Percentiles rank a stretch among this genome's conserved stretches.
These are phyloP conservation scores for Trematosphaeria pertusa DNA, from an alignment of 2,329 filamentous ascomycete genomes.

Conservation along the genomic window DNA sequence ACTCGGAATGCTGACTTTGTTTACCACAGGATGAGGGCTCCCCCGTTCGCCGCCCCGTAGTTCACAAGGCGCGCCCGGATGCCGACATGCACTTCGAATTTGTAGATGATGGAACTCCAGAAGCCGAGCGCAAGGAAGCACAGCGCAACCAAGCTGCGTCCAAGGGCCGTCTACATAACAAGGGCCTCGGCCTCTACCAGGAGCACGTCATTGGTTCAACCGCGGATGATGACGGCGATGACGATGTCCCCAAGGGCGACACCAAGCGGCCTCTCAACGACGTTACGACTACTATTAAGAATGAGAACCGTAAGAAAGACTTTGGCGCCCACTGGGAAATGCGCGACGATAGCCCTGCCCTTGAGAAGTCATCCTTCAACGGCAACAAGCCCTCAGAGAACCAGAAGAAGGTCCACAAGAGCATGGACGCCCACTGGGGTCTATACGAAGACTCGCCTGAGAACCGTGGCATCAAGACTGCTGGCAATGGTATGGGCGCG, in stretches of 20 bases:
- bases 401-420: slow-evolving; percentile 71
- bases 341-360: slow-evolving; percentile 68
- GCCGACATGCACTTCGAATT: slow-evolving; percentile 85
- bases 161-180: slow-evolving; percentile 65
- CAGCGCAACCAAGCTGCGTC: too few species aligned
- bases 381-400: slow-evolving; percentile 59
- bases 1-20: slow-evolving; percentile 25
- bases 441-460: slow-evolving; percentile 39
- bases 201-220: slow-evolving; percentile 70
- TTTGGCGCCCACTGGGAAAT: slow-evolving; percentile 81
- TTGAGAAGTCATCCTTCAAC: slow-evolving; percentile 41
- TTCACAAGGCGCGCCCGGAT: slow-evolving; percentile 76
- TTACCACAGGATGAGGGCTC: slow-evolving; percentile 61
- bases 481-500: slow-evolving; percentile 51
- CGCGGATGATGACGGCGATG: slow-evolving; percentile 56
- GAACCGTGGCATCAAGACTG: slow-evolving; percentile 44
- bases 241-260: slow-evolving; percentile 51
- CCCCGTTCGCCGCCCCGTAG: slow-evolving; percentile 64
- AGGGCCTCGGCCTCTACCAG: slow-evolving; percentile 75
- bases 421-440: slow-evolving; percentile 42
- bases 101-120: slow-evolving; percentile 72
- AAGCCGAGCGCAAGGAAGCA: slow-evolving; percentile 53
- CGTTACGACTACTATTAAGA: slow-evolving; percentile 76
- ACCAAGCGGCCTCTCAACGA: slow-evolving; percentile 62
- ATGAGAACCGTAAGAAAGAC: slow-evolving; percentile 75